phyloP scores from a whole-genome alignment of 805 yeast species.

The Metschnikowia gelsemii region DNA sequence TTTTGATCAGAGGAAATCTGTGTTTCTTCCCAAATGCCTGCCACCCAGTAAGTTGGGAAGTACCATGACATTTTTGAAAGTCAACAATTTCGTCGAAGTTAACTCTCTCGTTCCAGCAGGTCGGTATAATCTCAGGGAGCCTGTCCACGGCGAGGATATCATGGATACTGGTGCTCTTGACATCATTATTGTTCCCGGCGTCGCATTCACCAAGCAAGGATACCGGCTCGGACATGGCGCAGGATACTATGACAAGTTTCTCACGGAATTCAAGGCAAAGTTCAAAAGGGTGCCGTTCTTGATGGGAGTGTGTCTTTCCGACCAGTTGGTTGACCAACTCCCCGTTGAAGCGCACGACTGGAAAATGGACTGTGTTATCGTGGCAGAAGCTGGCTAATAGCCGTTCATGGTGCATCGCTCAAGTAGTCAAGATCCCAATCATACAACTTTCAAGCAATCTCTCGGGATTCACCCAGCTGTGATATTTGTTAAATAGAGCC shows the following conservation, averaged over 20 bases:
- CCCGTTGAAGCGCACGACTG: constrained; percentile 68
- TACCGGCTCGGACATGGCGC: constrained; percentile 87
- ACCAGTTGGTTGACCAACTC: constrained; percentile 54
- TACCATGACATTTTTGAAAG: constrained; percentile 56
- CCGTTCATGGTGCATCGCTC: not conserved
- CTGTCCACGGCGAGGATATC: constrained; percentile 39
- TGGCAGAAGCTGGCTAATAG: constrained; percentile 23
- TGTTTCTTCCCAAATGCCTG: constrained; percentile 59
- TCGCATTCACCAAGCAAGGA: constrained; percentile 60
- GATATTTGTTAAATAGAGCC: constrained; percentile 65
- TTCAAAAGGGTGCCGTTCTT: constrained; percentile 38
- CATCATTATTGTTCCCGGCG: constrained; percentile 78
- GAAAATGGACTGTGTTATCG: constrained; percentile 52
- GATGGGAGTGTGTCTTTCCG: constrained; percentile 64
- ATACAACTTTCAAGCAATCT: constrained; percentile 74
- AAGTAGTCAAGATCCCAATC: constrained; percentile 51
- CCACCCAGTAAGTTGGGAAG: constrained; percentile 29
- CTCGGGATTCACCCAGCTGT: constrained; percentile 77
- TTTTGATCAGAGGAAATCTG: constrained; percentile 48
- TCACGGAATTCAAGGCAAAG: constrained; percentile 18
- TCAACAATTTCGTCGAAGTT: constrained; percentile 45
- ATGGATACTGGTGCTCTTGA: constrained; percentile 48
- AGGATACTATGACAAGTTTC: constrained; percentile 80
- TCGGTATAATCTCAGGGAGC: constrained; percentile 66
- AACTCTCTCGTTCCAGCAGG: constrained; percentile 61